A percentile compares a stretch with the other conserved stretches of the same genome.
Conservation (phyloP, 1,284 basidiomycete genomes). For the Trametes sp. region DNA sequence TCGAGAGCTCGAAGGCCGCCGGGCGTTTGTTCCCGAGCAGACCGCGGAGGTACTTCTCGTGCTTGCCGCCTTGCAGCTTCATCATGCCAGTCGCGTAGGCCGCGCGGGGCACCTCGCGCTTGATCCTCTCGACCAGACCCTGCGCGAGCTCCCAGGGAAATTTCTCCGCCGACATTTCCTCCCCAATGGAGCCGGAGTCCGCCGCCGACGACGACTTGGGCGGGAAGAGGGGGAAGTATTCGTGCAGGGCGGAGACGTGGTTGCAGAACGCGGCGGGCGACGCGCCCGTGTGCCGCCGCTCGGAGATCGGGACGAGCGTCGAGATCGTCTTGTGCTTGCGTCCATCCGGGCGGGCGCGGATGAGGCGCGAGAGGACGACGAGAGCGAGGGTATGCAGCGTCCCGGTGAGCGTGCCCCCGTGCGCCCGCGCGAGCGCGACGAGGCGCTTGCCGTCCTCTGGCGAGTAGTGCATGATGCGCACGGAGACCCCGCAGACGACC, state of each 20-base stretch:
- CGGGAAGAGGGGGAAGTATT: slow-evolving; percentile 34
- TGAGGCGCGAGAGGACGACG: slow-evolving; percentile 40
- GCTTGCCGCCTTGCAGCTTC: slow-evolving; percentile 42
- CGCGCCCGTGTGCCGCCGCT: slow-evolving; percentile 42
- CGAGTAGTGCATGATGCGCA: slow-evolving; percentile 40
- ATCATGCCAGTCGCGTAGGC: slow-evolving; percentile 44
- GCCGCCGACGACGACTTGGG: neutral
- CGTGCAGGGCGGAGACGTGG: slow-evolving; percentile 39
- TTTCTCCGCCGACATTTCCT: slow-evolving; percentile 9
- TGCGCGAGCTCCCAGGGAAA: slow-evolving; percentile 39
- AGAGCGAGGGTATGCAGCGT: slow-evolving; percentile 42
- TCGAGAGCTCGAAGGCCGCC: slow-evolving; percentile 45
- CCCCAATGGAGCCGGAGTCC: neutral
- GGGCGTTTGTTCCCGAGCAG: slow-evolving; percentile 44
- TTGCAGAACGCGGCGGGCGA: slow-evolving; percentile 45
- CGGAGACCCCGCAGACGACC: slow-evolving; percentile 27
- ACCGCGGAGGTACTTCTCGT: slow-evolving; percentile 39
- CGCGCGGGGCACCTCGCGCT: slow-evolving; percentile 28
- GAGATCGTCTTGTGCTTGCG: slow-evolving; percentile 39
- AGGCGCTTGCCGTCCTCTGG: slow-evolving; percentile 37
- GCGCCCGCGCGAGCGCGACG: slow-evolving; percentile 39
- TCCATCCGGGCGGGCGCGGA: slow-evolving; percentile 36
- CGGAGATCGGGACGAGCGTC: slow-evolving; percentile 44
- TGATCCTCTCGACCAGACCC: slow-evolving; percentile 19
- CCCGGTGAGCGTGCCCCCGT: slow-evolving; percentile 47